phyloP scores from a whole-genome alignment of 805 yeast genomes.

The Saccharomycodes ludwigii region DNA sequence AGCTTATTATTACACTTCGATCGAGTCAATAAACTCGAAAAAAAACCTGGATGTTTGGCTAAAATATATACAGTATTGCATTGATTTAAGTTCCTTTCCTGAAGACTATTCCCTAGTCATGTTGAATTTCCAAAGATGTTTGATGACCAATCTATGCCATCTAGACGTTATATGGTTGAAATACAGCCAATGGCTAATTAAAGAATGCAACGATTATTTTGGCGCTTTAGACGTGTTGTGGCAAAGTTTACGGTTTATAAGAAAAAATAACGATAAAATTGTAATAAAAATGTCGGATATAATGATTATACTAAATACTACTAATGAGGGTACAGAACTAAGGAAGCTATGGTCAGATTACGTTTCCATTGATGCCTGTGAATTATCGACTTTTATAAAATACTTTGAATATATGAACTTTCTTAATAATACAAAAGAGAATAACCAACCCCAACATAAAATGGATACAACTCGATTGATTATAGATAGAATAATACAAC shows the following conservation, averaged over 20 bases:
- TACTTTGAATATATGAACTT: not conserved
- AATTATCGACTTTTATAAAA: not conserved
- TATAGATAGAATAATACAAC: too few relatives aligned
- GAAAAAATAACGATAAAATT: not conserved
- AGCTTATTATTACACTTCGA: conserved; percentile 18
- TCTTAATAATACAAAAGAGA: not conserved
- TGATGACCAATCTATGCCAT: conserved; percentile 15
- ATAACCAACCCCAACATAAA: not conserved
- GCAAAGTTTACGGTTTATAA: conserved; percentile 10
- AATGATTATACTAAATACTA: not conserved
- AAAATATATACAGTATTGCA: conserved; percentile 18
- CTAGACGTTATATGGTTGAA: conserved; percentile 21
- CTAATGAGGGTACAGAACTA: too few relatives aligned
- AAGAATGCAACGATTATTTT: conserved; percentile 11
- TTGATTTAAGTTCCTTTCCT: conserved; percentile 11
- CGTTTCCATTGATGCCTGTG: too few relatives aligned
- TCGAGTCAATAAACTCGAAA: conserved; percentile 15
- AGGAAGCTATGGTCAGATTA: too few relatives aligned
- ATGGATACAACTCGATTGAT: too few relatives aligned
- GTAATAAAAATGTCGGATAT: not conserved
- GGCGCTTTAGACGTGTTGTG: conserved; percentile 16
- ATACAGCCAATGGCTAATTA: conserved; percentile 21
- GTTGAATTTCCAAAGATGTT: conserved; percentile 22
- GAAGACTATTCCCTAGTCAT: too few relatives aligned
- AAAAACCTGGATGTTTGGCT: conserved; percentile 18